Percentiles rank a stretch among this genome's conserved stretches.
These are phyloP conservation scores for Agaricales sp. DNA, from an alignment of 1,284 basidiomycete genomes.

Conservation along the genomic window DNA sequence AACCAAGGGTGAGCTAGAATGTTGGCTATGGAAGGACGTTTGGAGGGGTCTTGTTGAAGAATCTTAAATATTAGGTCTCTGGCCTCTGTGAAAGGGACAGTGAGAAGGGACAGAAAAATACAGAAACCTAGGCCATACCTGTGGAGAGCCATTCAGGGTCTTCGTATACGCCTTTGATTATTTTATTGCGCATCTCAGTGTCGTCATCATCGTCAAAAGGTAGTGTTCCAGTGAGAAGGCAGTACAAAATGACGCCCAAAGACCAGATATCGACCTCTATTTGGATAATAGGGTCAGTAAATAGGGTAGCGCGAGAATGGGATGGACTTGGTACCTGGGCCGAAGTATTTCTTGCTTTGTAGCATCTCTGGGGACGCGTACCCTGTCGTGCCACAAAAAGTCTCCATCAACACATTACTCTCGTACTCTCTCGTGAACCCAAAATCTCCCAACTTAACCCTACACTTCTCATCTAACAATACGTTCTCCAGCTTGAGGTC, in stretches of 20 bases:
- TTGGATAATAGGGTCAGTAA: conserved; percentile 1
- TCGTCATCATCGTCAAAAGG: conserved; percentile 98
- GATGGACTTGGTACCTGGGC: conserved; percentile 53
- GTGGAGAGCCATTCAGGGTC: conserved; percentile 86
- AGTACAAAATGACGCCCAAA: conserved; percentile 90
- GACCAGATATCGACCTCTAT: conserved; percentile 97
- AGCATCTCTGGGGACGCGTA: conserved; percentile 96
- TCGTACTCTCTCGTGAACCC: conserved; percentile 96
- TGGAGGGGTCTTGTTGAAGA: conserved; percentile 70
- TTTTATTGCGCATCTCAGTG: conserved; percentile 77
- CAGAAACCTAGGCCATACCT: conserved; percentile 34
- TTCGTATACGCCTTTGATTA: conserved; percentile 83
- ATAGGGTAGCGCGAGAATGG: conserved; percentile 5
- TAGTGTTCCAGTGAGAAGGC: conserved; percentile 87
- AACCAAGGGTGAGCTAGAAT: conserved; percentile 94
- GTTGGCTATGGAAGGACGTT: conserved; percentile 73
- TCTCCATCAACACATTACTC: conserved; percentile 77
- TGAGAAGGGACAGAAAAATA: conserved; percentile 6
- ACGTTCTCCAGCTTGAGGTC: conserved; percentile 97
- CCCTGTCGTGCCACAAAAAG: conserved; percentile 94
- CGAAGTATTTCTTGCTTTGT: conserved; percentile 80
- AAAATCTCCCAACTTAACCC: conserved; percentile 91
- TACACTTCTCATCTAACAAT: conserved; percentile 78
- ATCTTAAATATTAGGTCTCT: conserved; percentile 73
- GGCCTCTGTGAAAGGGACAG: conserved; percentile 47